phyloP scores from a whole-genome alignment of 1,284 basidiomycete genomes.

The Golubevia pallescens region DNA sequence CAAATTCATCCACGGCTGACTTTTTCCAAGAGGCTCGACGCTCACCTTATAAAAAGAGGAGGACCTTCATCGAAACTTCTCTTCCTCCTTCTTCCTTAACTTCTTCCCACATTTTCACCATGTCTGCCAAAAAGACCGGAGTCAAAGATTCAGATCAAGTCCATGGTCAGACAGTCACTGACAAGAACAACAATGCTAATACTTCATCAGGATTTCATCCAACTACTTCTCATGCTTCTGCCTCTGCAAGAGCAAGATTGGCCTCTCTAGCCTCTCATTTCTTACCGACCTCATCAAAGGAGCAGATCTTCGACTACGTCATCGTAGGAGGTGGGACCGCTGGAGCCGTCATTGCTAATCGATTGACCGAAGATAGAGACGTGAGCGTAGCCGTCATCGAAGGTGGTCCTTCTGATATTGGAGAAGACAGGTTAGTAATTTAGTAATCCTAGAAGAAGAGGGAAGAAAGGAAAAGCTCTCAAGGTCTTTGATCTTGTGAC shows the following conservation, averaged over 20 bases:
- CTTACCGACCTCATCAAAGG: slow-evolving; percentile 36
- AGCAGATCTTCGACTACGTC: slow-evolving; percentile 50
- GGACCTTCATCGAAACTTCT: no score
- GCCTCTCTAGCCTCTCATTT: slow-evolving; percentile 53
- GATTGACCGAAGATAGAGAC: slow-evolving; percentile 59
- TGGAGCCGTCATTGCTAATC: slow-evolving; percentile 62
- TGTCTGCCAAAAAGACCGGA: neutral
- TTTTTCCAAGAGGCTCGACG: no score
- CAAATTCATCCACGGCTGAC: no score
- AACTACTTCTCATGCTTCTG: slow-evolving; percentile 1
- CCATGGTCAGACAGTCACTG: slow-evolving; percentile 33
- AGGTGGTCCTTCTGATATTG: slow-evolving; percentile 60
- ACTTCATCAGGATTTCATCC: neutral
- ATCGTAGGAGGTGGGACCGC: slow-evolving; percentile 54
- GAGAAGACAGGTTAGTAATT: slow-evolving; percentile 33
- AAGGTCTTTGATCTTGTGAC: neutral
- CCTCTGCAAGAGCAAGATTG: slow-evolving; percentile 19
- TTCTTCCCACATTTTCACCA: neutral
- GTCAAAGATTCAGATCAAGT: slow-evolving; percentile 29
- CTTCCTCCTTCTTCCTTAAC: no score
- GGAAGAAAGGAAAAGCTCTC: neutral
- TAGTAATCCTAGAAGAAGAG: neutral
- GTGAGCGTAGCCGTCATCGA: slow-evolving; percentile 63
- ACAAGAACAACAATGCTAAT: no score
- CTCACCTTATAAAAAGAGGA: no score